These are phyloP conservation scores for Hypoxylon trugodes DNA, from an alignment of 495 filamentous ascomycete genomes.

Conservation along the genomic window DNA sequence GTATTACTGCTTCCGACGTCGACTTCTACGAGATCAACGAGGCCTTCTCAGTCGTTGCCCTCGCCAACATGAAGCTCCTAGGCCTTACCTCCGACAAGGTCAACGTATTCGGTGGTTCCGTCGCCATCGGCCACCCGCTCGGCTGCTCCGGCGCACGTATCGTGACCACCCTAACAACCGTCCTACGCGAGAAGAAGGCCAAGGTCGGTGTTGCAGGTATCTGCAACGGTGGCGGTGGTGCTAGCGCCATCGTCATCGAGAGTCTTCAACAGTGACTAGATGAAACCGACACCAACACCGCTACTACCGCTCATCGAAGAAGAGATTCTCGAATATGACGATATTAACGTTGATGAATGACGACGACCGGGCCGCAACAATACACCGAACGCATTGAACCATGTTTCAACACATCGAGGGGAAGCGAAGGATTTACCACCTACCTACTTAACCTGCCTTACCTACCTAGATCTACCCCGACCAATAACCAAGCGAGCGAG, in stretches of 20 bases:
- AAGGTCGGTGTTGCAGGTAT: constrained; percentile 96
- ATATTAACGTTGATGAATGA: neutral
- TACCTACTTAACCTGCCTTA: too few species aligned
- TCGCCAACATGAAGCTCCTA: constrained; percentile 94
- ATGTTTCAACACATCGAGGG: constrained; percentile 9
- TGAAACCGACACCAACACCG: neutral
- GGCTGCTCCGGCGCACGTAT: constrained; percentile 94
- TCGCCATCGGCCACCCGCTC: constrained; percentile 94
- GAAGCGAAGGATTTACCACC: too few species aligned
- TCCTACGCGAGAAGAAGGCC: constrained; percentile 85
- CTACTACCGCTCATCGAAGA: neutral
- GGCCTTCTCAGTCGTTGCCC: constrained; percentile 94
- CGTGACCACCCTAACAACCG: constrained; percentile 86
- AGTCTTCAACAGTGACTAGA: constrained; percentile 59
- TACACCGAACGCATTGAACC: neutral
- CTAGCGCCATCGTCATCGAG: constrained; percentile 90
- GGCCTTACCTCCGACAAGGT: constrained; percentile 82
- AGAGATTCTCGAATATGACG: constrained; percentile 29
- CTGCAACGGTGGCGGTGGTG: constrained; percentile 97
- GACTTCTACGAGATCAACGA: constrained; percentile 99
- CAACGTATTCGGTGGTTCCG: constrained; percentile 93
- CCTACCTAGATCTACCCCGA: neutral
- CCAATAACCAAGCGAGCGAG: too few species aligned
- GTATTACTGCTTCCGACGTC: constrained; percentile 73
- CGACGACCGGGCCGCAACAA: neutral